A percentile compares a stretch with the other conserved stretches of the same genome.
Evolutionary conservation across 805 yeast species (phyloP).

Genomic region (Ogataea minuta): DNA sequence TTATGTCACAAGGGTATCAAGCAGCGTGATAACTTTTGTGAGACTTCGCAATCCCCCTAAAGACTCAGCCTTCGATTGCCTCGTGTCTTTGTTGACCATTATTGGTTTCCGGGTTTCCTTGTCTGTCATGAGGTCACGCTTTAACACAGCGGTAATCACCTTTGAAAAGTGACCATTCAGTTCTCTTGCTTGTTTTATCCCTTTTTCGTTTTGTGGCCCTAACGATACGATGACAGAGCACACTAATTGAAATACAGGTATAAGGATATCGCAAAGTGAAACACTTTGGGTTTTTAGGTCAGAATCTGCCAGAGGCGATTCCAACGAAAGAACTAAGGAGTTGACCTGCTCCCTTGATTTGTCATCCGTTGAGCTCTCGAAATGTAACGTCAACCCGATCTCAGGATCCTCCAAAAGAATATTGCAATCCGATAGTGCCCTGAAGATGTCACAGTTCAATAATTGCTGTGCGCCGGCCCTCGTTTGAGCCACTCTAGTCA

Average conservation of each 20-base stretch:
- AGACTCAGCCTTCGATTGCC: conserved; percentile 1
- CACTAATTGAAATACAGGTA: conserved; percentile 73
- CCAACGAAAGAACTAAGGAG: conserved; percentile 49
- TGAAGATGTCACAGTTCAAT: conserved; percentile 70
- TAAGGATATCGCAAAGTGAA: conserved; percentile 63
- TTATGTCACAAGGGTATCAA: conserved; percentile 25
- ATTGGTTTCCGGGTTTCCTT: conserved; percentile 6
- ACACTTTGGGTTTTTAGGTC: conserved; percentile 28
- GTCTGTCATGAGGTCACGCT: conserved; percentile 29
- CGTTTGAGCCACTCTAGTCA: conserved; percentile 73
- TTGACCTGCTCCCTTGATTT: conserved; percentile 23
- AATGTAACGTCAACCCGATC: conserved; percentile 51
- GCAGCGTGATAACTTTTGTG: conserved; percentile 29
- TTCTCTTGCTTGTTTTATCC: conserved; percentile 50
- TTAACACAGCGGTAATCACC: conserved; percentile 51
- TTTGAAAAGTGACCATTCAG: conserved; percentile 52
- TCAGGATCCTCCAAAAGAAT: conserved; percentile 75
- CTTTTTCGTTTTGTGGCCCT: conserved; percentile 70
- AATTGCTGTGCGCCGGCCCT: conserved; percentile 75
- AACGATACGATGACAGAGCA: conserved; percentile 66
- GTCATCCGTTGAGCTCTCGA: conserved; percentile 19
- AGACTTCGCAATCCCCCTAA: conserved; percentile 25
- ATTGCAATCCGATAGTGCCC: conserved; percentile 52
- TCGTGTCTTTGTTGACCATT: not conserved
- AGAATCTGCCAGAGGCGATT: conserved; percentile 45